Conservation (phyloP, 2,329 filamentous ascomycete species). For the Alternaria brassicae region DNA sequence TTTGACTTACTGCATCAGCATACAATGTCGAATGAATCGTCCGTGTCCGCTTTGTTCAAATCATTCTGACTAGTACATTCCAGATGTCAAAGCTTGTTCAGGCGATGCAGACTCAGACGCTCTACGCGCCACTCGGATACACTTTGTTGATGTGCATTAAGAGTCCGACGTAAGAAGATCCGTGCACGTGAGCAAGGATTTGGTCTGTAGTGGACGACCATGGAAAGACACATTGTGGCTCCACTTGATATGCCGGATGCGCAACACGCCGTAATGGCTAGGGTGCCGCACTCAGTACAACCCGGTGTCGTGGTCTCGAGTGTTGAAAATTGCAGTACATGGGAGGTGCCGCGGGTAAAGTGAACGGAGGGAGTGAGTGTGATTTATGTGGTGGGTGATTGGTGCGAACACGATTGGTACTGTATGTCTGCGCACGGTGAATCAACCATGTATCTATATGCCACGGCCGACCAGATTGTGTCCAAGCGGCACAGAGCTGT, state of each 20-base stretch:
- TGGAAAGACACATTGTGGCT: neutral
- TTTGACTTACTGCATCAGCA: neutral
- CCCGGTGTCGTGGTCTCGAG: neutral
- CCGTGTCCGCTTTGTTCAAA: neutral
- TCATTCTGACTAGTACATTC: neutral
- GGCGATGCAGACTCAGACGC: neutral
- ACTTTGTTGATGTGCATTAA: neutral
- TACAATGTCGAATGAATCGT: neutral
- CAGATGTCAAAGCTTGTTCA: neutral
- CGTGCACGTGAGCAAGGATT: neutral
- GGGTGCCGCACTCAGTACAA: rapidly evolving
- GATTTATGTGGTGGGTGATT: too few relatives aligned
- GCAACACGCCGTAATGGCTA: neutral
- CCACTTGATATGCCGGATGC: rapidly evolving
- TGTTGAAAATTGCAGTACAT: too few relatives aligned
- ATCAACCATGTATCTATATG: neutral
- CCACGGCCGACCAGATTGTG: neutral
- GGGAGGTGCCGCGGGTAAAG: too few relatives aligned
- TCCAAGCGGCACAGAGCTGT: neutral
- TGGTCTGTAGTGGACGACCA: neutral
- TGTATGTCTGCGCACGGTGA: too few relatives aligned
- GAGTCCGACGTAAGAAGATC: neutral
- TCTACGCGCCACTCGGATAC: neutral
- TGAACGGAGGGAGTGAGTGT: too few relatives aligned
- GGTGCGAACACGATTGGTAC: too few relatives aligned